phyloP scores from a whole-genome alignment of 2,329 filamentous ascomycete species.

The Zarea fungicola region DNA sequence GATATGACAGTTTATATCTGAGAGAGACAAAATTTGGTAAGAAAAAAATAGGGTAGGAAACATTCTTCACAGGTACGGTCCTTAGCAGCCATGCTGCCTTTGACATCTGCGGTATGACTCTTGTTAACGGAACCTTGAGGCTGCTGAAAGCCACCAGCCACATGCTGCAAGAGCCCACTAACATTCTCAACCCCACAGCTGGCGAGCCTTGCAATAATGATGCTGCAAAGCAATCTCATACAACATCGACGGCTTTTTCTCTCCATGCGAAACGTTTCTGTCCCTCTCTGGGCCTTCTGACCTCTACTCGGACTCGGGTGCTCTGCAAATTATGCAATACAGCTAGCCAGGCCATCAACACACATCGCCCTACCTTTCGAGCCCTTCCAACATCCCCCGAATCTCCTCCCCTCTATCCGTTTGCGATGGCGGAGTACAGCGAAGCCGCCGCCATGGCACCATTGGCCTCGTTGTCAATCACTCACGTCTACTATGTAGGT shows the following conservation, averaged over 20 bases:
- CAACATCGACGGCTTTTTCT: too few relatives aligned
- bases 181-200: too few relatives aligned
- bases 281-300: too few relatives aligned
- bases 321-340: too few relatives aligned
- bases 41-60: not conserved
- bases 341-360: not conserved
- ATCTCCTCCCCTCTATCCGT: not conserved
- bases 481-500: constrained; percentile 90
- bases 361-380: not conserved
- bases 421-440: constrained; percentile 8
- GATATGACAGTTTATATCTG: not conserved
- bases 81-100: not conserved
- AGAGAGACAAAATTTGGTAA: not conserved
- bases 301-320: too few relatives aligned
- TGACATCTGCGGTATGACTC: constrained; percentile 6
- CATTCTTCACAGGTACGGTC: not conserved
- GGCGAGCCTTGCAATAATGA: too few relatives aligned
- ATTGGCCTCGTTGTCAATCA: constrained; percentile 85
- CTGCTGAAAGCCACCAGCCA: not conserved
- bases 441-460: constrained; percentile 31
- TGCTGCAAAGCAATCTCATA: too few relatives aligned
- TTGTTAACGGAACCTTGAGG: not conserved
- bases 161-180: too few relatives aligned
- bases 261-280: too few relatives aligned
- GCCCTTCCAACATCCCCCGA: not conserved